phyloP scores from a whole-genome alignment of 1,284 basidiomycete genomes.

The Microbotryum lychnidis-dioicae region DNA sequence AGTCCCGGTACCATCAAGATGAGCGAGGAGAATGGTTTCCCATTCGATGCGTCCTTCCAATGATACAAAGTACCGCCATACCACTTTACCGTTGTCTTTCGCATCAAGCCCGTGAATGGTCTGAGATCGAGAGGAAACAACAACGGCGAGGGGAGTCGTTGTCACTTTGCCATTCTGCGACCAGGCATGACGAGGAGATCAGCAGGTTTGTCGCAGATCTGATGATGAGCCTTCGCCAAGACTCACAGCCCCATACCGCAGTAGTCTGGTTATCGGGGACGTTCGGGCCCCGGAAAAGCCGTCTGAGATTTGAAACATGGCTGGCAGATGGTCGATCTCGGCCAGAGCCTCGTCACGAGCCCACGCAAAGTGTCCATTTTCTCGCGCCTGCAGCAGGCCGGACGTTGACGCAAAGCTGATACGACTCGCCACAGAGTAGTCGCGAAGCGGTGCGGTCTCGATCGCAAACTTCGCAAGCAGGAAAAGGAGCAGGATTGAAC shows the following conservation, averaged over 20 bases:
- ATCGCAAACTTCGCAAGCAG: constrained; percentile 48
- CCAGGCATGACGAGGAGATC: too few relatives aligned
- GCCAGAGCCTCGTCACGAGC: constrained; percentile 76
- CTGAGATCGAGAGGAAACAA: neutral
- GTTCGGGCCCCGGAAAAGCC: too few relatives aligned
- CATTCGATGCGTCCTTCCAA: too few relatives aligned
- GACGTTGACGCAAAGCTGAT: constrained; percentile 63
- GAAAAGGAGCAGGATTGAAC: constrained; percentile 20
- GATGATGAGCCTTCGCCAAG: too few relatives aligned
- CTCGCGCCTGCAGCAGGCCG: constrained; percentile 69
- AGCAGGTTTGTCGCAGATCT: too few relatives aligned
- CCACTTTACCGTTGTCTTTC: neutral
- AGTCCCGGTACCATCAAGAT: too few relatives aligned
- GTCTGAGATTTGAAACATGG: neutral
- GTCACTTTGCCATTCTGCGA: too few relatives aligned
- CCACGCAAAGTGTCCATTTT: constrained; percentile 60
- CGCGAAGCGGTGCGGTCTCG: constrained; percentile 48
- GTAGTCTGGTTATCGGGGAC: too few relatives aligned
- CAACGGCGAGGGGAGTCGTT: neutral
- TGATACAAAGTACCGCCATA: neutral
- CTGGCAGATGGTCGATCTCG: constrained; percentile 57
- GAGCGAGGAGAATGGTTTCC: too few relatives aligned
- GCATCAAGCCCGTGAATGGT: neutral
- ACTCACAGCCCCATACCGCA: too few relatives aligned
- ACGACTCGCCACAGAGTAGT: constrained; percentile 46